Percentiles rank a stretch among this genome's conserved stretches.
phyloP scores from a whole-genome alignment of 805 yeast genomes.

The Henningerozyma blattae region DNA sequence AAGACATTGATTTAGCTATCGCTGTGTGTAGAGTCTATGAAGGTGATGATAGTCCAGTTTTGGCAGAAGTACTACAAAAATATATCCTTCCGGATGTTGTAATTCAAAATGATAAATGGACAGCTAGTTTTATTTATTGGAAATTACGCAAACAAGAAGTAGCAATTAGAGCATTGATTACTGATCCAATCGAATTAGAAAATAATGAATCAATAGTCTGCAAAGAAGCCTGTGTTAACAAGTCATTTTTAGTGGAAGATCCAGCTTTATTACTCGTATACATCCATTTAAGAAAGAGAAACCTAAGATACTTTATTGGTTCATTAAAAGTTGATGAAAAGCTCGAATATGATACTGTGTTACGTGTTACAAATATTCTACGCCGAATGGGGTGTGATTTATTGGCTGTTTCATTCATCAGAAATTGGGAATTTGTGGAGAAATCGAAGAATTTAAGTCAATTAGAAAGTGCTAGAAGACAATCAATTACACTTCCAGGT shows the following conservation, averaged over 20 bases:
- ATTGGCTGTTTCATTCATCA: constrained; percentile 48
- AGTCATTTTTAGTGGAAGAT: constrained; percentile 54
- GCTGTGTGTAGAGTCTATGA: constrained; percentile 72
- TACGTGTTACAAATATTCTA: constrained; percentile 55
- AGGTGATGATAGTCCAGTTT: constrained; percentile 44
- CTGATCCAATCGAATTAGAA: constrained; percentile 34
- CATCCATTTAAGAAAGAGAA: constrained; percentile 42
- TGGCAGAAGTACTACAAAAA: constrained; percentile 36
- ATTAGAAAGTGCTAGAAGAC: not conserved
- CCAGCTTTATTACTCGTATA: constrained; percentile 69
- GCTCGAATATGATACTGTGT: constrained; percentile 48
- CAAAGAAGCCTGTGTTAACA: constrained; percentile 26
- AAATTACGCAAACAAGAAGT: constrained; percentile 35
- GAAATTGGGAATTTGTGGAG: constrained; percentile 52
- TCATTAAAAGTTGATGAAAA: constrained; percentile 30
- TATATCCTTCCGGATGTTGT: constrained; percentile 47
- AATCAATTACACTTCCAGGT: not conserved
- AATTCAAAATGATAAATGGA: constrained; percentile 64
- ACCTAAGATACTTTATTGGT: constrained; percentile 37
- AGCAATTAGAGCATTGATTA: constrained; percentile 55
- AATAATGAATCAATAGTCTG: constrained; percentile 17
- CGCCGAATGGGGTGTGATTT: constrained; percentile 88
- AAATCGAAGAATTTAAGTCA: constrained; percentile 1
- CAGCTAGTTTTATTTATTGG: constrained; percentile 72
- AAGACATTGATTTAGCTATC: constrained; percentile 64